phyloP scores from a whole-genome alignment of 345 rosid genomes.

The Eucalyptus regnans region DNA sequence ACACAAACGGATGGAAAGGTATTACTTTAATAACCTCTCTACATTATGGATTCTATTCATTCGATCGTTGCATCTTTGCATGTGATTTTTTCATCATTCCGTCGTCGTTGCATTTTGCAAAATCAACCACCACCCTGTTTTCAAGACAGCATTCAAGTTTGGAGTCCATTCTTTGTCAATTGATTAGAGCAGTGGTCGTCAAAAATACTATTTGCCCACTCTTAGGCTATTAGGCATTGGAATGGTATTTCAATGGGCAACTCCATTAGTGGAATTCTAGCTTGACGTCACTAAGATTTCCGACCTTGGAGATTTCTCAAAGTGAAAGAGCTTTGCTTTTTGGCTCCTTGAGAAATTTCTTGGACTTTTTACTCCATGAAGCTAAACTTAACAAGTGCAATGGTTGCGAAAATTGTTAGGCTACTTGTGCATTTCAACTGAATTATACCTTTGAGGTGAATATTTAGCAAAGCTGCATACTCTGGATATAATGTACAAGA shows the following conservation, averaged over 20 bases:
- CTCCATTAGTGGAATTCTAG: background rate
- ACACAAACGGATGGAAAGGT: conserved; percentile 61
- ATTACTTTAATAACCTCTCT: background rate
- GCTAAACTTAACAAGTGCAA: background rate
- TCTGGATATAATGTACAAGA: background rate
- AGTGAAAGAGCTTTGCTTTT: background rate
- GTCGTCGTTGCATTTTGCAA: background rate
- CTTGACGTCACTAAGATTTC: background rate
- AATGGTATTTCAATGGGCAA: background rate
- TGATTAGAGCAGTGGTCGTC: background rate
- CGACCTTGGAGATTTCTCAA: background rate
- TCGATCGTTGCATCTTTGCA: background rate
- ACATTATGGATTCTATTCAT: background rate
- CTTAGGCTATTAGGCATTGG: background rate
- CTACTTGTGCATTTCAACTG: background rate
- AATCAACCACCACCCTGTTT: background rate
- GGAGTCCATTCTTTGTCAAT: background rate
- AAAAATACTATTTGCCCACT: background rate
- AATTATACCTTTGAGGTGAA: background rate
- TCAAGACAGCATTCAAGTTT: background rate
- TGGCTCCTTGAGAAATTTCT: background rate
- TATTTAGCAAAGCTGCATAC: background rate
- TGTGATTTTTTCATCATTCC: background rate
- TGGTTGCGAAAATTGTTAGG: background rate
- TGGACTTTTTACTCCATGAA: background rate